Evolutionary conservation across 179 eudicot genomes (phyloP).

Genomic region (Heliamphora pulchella): DNA sequence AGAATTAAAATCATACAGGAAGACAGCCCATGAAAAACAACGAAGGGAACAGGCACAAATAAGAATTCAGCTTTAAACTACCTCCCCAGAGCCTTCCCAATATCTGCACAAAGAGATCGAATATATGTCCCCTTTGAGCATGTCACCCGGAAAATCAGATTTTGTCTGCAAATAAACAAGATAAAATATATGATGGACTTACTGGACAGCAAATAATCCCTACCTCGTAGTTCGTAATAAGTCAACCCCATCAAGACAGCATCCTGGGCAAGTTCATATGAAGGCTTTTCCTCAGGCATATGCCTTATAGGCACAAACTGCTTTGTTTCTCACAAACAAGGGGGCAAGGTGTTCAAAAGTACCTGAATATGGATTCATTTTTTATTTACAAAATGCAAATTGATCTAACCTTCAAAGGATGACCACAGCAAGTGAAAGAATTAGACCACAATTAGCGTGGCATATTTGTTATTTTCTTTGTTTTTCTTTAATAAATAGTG

Average conservation of each 20-base stretch:
- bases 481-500: too few relatives aligned
- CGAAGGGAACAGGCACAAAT: not conserved
- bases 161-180: conserved; percentile 52
- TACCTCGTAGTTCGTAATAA: not conserved
- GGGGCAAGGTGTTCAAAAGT: not conserved
- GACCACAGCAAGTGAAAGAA: not conserved
- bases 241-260: not conserved
- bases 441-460: not conserved
- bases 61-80: conserved; percentile 18
- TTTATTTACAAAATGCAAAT: not conserved
- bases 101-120: conserved; percentile 90
- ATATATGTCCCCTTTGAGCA: conserved; percentile 96
- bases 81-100: conserved; percentile 92
- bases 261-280: not conserved
- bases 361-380: not conserved
- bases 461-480: too few relatives aligned
- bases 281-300: not conserved
- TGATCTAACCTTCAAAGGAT: conserved; percentile 2
- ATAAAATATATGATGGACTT: not conserved
- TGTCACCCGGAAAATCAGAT: conserved; percentile 79
- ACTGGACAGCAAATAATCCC: not conserved
- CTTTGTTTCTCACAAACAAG: not conserved
- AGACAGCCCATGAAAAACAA: not conserved
- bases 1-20: not conserved
- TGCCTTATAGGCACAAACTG: not conserved